These are phyloP conservation scores for Cercospora sp. DNA, from an alignment of 2,329 filamentous ascomycete species.

Conservation along the genomic window DNA sequence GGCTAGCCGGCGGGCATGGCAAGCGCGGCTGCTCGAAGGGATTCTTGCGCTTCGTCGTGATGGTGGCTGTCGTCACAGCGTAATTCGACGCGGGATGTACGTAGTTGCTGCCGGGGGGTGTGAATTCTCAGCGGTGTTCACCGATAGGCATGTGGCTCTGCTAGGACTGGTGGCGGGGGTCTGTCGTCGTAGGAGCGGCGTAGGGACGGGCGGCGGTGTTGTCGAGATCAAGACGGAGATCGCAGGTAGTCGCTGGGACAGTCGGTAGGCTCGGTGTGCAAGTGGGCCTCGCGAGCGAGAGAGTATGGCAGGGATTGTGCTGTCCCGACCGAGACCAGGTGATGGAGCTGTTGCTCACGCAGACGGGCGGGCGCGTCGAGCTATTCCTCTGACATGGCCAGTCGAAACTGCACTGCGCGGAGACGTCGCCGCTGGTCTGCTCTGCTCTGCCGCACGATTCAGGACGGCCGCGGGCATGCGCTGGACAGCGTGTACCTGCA, in stretches of 20 bases:
- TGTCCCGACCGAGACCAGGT: neutral
- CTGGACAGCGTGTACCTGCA: neutral
- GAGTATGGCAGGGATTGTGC: neutral
- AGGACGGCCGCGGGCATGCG: neutral
- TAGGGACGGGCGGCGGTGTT: slow-evolving; percentile 8
- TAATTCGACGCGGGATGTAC: slow-evolving; percentile 21
- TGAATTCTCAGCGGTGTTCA: neutral
- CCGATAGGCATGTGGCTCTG: neutral
- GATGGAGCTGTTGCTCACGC: neutral
- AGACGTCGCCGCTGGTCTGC: neutral
- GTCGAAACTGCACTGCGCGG: neutral
- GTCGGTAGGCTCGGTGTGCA: neutral
- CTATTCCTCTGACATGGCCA: neutral
- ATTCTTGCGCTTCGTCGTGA: slow-evolving; percentile 26
- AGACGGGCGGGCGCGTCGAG: neutral
- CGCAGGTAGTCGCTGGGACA: neutral
- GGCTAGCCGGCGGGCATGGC: slow-evolving; percentile 24
- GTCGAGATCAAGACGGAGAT: neutral
- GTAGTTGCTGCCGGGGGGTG: neutral
- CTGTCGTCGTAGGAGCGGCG: neutral
- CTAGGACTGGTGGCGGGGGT: neutral
- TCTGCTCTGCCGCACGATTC: neutral
- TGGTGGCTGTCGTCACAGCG: slow-evolving; percentile 18
- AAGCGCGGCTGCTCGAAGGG: slow-evolving; percentile 20
- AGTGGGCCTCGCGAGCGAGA: neutral